phyloP scores from a whole-genome alignment of 1,284 basidiomycete species.

The Boletus sp. region DNA sequence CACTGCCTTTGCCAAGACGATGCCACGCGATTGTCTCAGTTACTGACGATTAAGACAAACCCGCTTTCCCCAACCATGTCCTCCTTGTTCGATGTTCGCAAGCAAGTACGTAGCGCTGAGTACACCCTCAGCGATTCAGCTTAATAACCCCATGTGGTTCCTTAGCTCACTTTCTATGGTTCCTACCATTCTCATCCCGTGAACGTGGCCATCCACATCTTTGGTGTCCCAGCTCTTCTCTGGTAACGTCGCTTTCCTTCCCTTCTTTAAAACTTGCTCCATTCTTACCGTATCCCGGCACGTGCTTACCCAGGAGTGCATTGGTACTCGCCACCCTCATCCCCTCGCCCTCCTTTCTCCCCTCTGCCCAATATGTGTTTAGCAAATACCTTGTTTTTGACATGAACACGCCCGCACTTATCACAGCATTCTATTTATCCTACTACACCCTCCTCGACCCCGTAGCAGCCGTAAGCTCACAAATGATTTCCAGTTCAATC shows the following conservation, averaged over 20 bases:
- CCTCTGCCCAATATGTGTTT: constrained; percentile 50
- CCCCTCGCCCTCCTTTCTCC: constrained; percentile 56
- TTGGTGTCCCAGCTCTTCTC: constrained; percentile 78
- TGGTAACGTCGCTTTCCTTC: constrained; percentile 53
- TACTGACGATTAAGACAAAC: too few relatives aligned
- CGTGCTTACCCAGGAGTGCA: constrained; percentile 52
- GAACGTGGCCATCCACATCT: constrained; percentile 79
- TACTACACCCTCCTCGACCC: constrained; percentile 83
- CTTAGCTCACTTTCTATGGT: constrained; percentile 82
- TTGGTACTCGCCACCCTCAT: constrained; percentile 55
- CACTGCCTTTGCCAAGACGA: background rate
- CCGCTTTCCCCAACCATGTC: constrained; percentile 39
- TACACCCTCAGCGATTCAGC: constrained; percentile 1
- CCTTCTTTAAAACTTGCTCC: constrained; percentile 3
- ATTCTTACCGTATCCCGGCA: constrained; percentile 2
- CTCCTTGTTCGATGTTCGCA: constrained; percentile 53
- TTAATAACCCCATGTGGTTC: constrained; percentile 4
- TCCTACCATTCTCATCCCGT: constrained; percentile 81
- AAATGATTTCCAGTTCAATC: background rate
- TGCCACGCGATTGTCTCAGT: background rate
- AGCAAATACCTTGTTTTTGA: constrained; percentile 70
- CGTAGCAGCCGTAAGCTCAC: constrained; percentile 68
- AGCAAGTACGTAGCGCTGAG: constrained; percentile 44
- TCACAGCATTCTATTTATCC: constrained; percentile 53
- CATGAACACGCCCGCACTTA: constrained; percentile 60